Conservation (phyloP, 768 basidiomycete genomes). For the Hemileccinum rubropunctum region DNA sequence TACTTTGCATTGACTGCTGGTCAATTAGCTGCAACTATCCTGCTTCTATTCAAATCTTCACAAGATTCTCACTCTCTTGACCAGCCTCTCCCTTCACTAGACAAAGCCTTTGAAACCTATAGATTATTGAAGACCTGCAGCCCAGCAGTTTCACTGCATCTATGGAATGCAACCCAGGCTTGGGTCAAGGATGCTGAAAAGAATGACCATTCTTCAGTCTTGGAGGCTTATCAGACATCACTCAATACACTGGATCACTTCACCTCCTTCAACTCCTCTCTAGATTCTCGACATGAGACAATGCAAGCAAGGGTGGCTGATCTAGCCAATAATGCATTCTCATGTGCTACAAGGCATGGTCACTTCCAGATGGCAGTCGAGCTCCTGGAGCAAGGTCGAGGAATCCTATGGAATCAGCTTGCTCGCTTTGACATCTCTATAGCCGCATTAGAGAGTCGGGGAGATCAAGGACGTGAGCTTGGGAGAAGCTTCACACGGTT, state of each 20-base stretch:
- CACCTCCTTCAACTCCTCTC: not conserved
- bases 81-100: not conserved
- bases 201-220: not conserved
- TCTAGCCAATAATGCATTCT: too few species aligned
- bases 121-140: not conserved
- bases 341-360: too few species aligned
- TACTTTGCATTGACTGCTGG: not conserved
- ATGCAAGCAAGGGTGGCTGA: not conserved
- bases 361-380: too few species aligned
- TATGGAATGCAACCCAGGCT: not conserved
- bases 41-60: not conserved
- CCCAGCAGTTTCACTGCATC: not conserved
- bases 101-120: not conserved
- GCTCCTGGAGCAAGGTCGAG: not conserved
- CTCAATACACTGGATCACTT: not conserved
- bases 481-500: not conserved
- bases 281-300: not conserved
- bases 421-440: not conserved
- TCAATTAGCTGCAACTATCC: not conserved
- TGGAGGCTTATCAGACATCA: not conserved
- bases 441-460: not conserved
- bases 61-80: not conserved
- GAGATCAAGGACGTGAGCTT: not conserved
- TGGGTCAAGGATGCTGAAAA: not conserved
- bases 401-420: not conserved